Percentiles rank a stretch among this genome's conserved stretches.
These are phyloP conservation scores for Stylonectria norvegica DNA, from an alignment of 2,329 filamentous ascomycete genomes.

Conservation along the genomic window DNA sequence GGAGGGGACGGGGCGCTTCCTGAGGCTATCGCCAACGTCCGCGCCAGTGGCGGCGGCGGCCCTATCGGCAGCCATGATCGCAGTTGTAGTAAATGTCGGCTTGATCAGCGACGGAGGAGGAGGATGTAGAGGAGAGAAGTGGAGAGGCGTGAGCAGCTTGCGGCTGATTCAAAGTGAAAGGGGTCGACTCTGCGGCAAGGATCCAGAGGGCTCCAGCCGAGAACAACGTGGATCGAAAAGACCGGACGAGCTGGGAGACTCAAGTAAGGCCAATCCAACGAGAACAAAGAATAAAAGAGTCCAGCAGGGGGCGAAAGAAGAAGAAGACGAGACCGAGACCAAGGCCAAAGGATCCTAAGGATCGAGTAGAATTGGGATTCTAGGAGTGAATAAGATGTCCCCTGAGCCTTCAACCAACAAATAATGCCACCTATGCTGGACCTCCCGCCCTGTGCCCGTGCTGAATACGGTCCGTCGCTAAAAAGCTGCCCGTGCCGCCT, in stretches of 20 bases:
- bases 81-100: constrained; percentile 11
- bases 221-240: constrained; percentile 25
- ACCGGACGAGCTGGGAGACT: constrained; percentile 38
- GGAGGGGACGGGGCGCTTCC: constrained; percentile 50
- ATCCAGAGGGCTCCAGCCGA: constrained; percentile 16
- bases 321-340: constrained; percentile 14
- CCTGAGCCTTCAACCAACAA: constrained; percentile 14
- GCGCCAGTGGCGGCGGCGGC: constrained; percentile 58
- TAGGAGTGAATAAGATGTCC: constrained; percentile 26
- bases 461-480: neutral
- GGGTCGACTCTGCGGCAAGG: constrained; percentile 9
- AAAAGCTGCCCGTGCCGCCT: neutral
- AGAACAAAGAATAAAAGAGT: constrained; percentile 14
- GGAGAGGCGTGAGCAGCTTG: neutral
- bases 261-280: constrained; percentile 25
- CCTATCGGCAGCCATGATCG: constrained; percentile 52
- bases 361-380: constrained; percentile 21
- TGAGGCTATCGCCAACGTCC: constrained; percentile 54
- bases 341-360: constrained; percentile 15
- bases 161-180: constrained; percentile 15
- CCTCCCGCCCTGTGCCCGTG: constrained; percentile 2
- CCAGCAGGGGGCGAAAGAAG: constrained; percentile 18
- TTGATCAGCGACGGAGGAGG: constrained; percentile 6
- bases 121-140: constrained; percentile 6
- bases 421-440: constrained; percentile 31